phyloP scores from a whole-genome alignment of 768 basidiomycete genomes.

The Mycena capillaripes region DNA sequence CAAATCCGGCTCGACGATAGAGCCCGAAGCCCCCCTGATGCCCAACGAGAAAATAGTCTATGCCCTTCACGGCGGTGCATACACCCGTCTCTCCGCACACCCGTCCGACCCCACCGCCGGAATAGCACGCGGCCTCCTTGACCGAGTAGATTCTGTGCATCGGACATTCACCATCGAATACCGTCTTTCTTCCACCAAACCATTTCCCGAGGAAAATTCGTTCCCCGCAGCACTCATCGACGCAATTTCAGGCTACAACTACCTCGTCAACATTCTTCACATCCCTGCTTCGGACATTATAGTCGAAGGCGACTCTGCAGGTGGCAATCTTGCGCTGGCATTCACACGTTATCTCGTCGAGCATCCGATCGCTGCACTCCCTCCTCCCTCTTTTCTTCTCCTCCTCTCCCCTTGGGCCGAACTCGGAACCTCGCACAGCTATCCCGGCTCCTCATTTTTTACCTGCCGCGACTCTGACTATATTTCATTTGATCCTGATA shows the following conservation, averaged over 20 bases:
- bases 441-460: constrained; percentile 53
- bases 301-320: constrained; percentile 82
- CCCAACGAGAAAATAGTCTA: constrained; percentile 72
- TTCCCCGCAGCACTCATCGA: constrained; percentile 87
- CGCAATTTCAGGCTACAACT: constrained; percentile 78
- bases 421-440: constrained; percentile 55
- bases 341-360: constrained; percentile 74
- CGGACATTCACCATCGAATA: constrained; percentile 79
- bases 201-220: constrained; percentile 60
- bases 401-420: constrained; percentile 73
- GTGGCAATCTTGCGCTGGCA: constrained; percentile 78
- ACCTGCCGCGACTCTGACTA: constrained; percentile 54
- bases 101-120: constrained; percentile 63
- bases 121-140: constrained; percentile 62
- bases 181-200: constrained; percentile 67
- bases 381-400: constrained; percentile 64
- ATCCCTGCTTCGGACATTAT: constrained; percentile 74
- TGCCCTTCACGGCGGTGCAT: constrained; percentile 76
- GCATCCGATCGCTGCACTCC: constrained; percentile 54
- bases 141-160: constrained; percentile 57
- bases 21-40: constrained; percentile 53
- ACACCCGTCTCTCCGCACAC: constrained; percentile 66
- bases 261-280: constrained; percentile 71
- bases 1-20: constrained; percentile 53
- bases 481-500: constrained; percentile 44